phyloP scores from a whole-genome alignment of 2,329 filamentous ascomycete genomes.

The Scytalidium sp. region DNA sequence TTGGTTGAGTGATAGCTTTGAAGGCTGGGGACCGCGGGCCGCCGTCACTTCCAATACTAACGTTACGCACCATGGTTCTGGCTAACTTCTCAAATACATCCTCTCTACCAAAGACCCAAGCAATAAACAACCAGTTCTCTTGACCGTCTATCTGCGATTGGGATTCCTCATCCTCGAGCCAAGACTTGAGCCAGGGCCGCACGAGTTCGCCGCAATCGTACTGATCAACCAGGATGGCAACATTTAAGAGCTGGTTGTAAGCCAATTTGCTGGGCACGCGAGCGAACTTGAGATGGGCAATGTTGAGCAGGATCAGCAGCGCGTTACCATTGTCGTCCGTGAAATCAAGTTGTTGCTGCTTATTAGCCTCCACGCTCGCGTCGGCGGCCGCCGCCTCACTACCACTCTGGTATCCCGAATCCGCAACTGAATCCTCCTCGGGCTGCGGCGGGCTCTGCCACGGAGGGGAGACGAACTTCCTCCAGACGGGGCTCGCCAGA shows the following conservation, averaged over 20 bases:
- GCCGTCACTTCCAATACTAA: neutral
- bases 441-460: neutral
- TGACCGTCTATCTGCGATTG: neutral
- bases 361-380: neutral
- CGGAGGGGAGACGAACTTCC: constrained; percentile 11
- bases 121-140: constrained; percentile 10
- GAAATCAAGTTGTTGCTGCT: constrained; percentile 8
- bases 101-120: constrained; percentile 8
- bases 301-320: constrained; percentile 6
- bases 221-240: constrained; percentile 10
- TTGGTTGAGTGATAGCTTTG: neutral
- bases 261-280: constrained; percentile 1
- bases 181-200: constrained; percentile 3
- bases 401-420: neutral
- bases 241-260: neutral
- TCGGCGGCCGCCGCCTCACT: neutral
- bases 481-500: constrained; percentile 9
- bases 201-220: constrained; percentile 9
- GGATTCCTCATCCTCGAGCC: neutral
- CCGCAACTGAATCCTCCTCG: neutral
- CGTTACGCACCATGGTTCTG: constrained; percentile 1
- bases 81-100: constrained; percentile 2
- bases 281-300: constrained; percentile 10
- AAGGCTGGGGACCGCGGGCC: neutral
- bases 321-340: constrained; percentile 5